Evolutionary conservation across 2,329 filamentous ascomycete genomes (phyloP).

Genomic region (Curvularia sp.): DNA sequence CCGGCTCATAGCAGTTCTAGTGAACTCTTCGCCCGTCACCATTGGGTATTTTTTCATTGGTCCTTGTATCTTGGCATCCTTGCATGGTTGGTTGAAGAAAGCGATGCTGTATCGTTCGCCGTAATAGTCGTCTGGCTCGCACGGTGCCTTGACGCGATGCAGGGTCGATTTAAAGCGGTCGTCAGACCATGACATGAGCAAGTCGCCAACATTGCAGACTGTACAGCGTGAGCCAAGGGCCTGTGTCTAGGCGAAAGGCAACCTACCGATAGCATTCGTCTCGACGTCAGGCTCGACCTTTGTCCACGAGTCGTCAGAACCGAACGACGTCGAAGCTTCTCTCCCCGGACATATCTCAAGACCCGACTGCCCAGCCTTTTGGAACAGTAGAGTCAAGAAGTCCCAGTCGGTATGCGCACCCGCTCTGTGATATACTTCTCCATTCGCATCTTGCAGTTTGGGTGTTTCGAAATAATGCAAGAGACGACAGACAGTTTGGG

Average conservation of each 20-base stretch:
- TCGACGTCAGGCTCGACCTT: conserved; percentile 57
- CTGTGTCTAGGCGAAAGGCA: too few species aligned
- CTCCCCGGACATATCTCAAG: conserved; percentile 71
- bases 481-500: conserved; percentile 63
- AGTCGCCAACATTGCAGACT: conserved; percentile 71
- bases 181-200: conserved; percentile 72
- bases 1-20: conserved; percentile 62
- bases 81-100: conserved; percentile 70
- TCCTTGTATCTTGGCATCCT: conserved; percentile 66
- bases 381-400: conserved; percentile 69
- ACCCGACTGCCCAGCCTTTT: conserved; percentile 66
- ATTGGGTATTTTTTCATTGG: conserved; percentile 67
- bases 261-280: conserved; percentile 29
- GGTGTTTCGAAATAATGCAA: conserved; percentile 62
- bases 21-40: conserved; percentile 68
- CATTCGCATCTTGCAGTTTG: conserved; percentile 39
- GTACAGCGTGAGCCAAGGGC: conserved; percentile 49
- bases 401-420: conserved; percentile 71
- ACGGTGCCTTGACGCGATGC: conserved; percentile 69
- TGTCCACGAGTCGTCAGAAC: conserved; percentile 67
- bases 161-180: conserved; percentile 72
- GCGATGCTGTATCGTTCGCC: conserved; percentile 70
- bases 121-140: conserved; percentile 62
- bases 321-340: conserved; percentile 66
- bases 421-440: conserved; percentile 63